These are phyloP conservation scores for Cytidiella melzeri DNA, from an alignment of 768 basidiomycete species.

Conservation along the genomic window DNA sequence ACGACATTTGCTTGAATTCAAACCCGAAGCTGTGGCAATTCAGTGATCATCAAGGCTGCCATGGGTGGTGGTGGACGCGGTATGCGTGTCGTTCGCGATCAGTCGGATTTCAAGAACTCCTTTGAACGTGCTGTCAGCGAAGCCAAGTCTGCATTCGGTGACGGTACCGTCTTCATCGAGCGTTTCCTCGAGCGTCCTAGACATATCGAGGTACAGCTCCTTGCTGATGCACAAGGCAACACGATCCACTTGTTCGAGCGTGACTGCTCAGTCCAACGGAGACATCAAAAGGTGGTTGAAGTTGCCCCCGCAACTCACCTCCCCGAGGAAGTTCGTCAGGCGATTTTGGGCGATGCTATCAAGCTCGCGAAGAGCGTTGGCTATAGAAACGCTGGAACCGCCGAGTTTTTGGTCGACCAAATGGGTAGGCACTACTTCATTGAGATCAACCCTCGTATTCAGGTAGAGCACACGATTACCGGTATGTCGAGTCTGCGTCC, in stretches of 20 bases:
- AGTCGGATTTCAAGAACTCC: conserved; percentile 81
- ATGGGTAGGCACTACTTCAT: conserved; percentile 98
- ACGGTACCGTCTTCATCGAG: conserved; percentile 98
- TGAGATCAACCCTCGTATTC: conserved; percentile 98
- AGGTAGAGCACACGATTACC: conserved; percentile 99
- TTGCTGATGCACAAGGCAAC: conserved; percentile 90
- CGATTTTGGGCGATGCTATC: conserved; percentile 86
- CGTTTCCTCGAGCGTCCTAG: conserved; percentile 94
- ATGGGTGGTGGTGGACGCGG: conserved; percentile 99
- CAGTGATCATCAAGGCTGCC: conserved; percentile 98
- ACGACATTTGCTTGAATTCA: conserved; percentile 5
- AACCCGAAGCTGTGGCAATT: neutral
- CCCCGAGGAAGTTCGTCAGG: conserved; percentile 83
- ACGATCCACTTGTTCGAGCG: conserved; percentile 98
- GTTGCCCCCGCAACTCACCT: conserved; percentile 95
- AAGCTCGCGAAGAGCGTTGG: conserved; percentile 90
- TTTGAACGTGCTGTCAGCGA: conserved; percentile 93
- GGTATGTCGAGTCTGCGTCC: conserved; percentile 39
- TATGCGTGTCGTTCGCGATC: conserved; percentile 97
- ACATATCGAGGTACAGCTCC: conserved; percentile 95
- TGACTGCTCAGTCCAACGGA: conserved; percentile 96
- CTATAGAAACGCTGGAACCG: conserved; percentile 96
- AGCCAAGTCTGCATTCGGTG: conserved; percentile 94
- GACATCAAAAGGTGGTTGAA: conserved; percentile 99
- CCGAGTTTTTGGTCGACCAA: conserved; percentile 97